Evolutionary conservation across 371 early-diverging fungal genomes (phyloP).

Genomic region (Zopfochytrium polystomum): DNA sequence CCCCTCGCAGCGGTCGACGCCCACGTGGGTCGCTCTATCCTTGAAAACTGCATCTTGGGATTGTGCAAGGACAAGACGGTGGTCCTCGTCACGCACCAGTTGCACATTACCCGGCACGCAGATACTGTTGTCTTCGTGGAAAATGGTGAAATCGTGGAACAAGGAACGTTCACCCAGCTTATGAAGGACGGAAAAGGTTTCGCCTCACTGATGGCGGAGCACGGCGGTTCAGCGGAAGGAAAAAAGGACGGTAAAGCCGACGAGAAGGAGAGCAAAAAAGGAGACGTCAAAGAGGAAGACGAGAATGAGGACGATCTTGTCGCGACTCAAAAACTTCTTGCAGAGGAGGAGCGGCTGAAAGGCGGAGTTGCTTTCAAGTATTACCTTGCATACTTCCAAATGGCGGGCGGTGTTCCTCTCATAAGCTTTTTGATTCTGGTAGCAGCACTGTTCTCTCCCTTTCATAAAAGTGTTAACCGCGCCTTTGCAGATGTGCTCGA

Average conservation of each 20-base stretch:
- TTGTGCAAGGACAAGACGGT: too few relatives aligned
- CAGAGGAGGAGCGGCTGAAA: constrained; percentile 11
- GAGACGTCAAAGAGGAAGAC: neutral
- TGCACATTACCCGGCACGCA: constrained; percentile 39
- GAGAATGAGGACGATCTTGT: constrained; percentile 6
- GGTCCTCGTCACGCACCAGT: constrained; percentile 44
- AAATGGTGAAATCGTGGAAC: constrained; percentile 55
- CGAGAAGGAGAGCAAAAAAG: neutral
- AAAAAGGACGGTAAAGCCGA: too few relatives aligned
- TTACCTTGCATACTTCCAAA: constrained; percentile 8
- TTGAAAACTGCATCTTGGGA: constrained; percentile 38
- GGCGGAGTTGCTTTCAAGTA: constrained; percentile 11
- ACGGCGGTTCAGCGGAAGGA: constrained; percentile 48
- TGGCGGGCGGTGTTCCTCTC: too few relatives aligned
- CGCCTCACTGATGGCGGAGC: constrained; percentile 47
- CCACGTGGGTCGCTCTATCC: constrained; percentile 42
- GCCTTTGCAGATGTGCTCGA: too few relatives aligned
- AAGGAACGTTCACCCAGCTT: constrained; percentile 54
- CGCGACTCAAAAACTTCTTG: constrained; percentile 7
- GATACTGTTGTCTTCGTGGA: constrained; percentile 57
- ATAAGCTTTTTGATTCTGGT: too few relatives aligned
- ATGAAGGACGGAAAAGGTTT: constrained; percentile 43
- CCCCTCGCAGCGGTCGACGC: constrained; percentile 43
- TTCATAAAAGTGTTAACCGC: too few relatives aligned
- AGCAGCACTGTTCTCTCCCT: too few relatives aligned